A percentile compares a stretch with the other conserved stretches of the same genome.
Evolutionary conservation across 139 green algal species (phyloP).

Genomic region (Chlamydomonas sphaeroides): DNA sequence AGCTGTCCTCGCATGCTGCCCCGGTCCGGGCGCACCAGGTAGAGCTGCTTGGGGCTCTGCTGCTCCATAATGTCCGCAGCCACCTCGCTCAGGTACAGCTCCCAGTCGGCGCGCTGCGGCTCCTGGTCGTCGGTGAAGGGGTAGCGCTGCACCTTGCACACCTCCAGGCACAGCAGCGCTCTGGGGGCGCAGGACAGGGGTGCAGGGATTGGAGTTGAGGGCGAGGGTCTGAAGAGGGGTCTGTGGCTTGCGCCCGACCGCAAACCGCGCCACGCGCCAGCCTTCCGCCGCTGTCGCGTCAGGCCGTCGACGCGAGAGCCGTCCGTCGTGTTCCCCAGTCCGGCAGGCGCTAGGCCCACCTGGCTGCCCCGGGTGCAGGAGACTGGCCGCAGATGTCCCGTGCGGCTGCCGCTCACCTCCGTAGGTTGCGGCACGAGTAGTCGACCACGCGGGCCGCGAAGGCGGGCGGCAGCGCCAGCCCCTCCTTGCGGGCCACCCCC

Average conservation of each 20-base stretch:
- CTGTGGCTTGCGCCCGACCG: too few relatives aligned
- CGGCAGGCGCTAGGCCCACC: too few relatives aligned
- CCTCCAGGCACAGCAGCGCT: constrained; percentile 92
- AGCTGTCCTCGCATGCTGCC: too few relatives aligned
- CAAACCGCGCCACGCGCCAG: too few relatives aligned
- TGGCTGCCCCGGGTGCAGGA: too few relatives aligned
- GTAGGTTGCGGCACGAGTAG: constrained; percentile 81
- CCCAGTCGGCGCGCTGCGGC: constrained; percentile 88
- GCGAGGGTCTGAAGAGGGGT: too few relatives aligned
- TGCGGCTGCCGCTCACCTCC: constrained; percentile 61
- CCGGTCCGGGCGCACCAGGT: constrained; percentile 68
- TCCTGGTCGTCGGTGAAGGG: constrained; percentile 47
- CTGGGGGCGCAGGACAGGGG: constrained; percentile 52
- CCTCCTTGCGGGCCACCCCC: constrained; percentile 81
- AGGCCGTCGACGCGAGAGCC: too few relatives aligned
- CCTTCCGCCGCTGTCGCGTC: too few relatives aligned
- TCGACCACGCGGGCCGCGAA: constrained; percentile 75
- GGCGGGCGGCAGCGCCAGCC: constrained; percentile 69
- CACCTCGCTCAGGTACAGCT: constrained; percentile 88
- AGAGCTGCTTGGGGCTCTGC: constrained; percentile 90
- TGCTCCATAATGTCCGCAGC: constrained; percentile 84
- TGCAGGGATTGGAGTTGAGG: too few relatives aligned
- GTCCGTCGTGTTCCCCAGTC: too few relatives aligned
- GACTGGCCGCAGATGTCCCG: too few relatives aligned
- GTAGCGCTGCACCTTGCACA: constrained; percentile 64